These are phyloP conservation scores for Monosporascus sp. DNA, from an alignment of 2,329 filamentous ascomycete genomes.

Conservation along the genomic window DNA sequence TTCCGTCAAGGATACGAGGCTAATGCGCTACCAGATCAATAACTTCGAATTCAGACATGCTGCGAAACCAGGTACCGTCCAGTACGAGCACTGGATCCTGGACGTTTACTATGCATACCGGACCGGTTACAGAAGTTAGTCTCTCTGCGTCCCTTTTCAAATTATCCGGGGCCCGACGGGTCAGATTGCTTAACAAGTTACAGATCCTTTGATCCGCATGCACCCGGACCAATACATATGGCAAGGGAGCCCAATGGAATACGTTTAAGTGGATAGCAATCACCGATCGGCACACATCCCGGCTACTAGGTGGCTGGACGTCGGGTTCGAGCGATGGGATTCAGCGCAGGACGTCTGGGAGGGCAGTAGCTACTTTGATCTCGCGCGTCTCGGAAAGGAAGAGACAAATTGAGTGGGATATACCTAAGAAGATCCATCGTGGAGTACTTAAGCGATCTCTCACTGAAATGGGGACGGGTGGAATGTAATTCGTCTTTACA, in stretches of 20 bases:
- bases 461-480: neutral
- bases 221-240: conserved; percentile 24
- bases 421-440: neutral
- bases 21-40: conserved; percentile 13
- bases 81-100: conserved; percentile 24
- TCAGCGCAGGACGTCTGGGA: neutral
- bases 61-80: conserved; percentile 14
- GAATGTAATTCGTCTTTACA: too few species aligned
- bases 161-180: conserved; percentile 4
- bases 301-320: neutral
- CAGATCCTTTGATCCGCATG: conserved; percentile 21
- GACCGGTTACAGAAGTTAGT: conserved; percentile 21
- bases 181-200: neutral
- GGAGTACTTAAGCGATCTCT: neutral
- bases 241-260: conserved; percentile 22
- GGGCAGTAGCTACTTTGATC: neutral
- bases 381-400: neutral
- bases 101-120: conserved; percentile 20
- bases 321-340: neutral
- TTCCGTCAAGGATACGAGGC: neutral
- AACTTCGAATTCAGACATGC: conserved; percentile 20
- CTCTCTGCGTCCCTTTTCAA: neutral
- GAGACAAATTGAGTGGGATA: neutral
- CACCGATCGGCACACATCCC: neutral
- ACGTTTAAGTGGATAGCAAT: conserved; percentile 11